phyloP scores from a whole-genome alignment of 1,139 yeast species.

The Candida neerlandica region DNA sequence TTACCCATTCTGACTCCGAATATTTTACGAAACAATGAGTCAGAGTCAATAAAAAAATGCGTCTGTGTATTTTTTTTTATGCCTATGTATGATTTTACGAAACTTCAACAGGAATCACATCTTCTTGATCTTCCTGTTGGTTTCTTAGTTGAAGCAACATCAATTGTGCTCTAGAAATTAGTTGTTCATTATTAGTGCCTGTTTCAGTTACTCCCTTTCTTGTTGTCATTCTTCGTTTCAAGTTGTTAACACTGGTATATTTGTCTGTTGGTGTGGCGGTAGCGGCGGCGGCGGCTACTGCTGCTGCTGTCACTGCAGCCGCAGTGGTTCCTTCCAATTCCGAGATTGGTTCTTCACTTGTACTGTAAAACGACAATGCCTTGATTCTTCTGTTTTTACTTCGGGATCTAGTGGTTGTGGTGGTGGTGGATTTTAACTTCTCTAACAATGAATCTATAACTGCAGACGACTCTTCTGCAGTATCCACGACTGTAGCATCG shows the following conservation, averaged over 20 bases:
- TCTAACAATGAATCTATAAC: conserved; percentile 44
- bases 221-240: conserved; percentile 42
- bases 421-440: conserved; percentile 37
- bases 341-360: conserved; percentile 15
- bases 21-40: too few relatives aligned
- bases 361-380: conserved; percentile 40
- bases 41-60: background rate
- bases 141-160: conserved; percentile 42
- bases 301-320: background rate
- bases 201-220: conserved; percentile 23
- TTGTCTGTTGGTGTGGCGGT: background rate
- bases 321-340: conserved; percentile 4
- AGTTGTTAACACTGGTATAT: conserved; percentile 34
- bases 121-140: conserved; percentile 7
- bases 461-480: conserved; percentile 24
- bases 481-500: conserved; percentile 19
- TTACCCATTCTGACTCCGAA: too few relatives aligned
- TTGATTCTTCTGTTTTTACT: conserved; percentile 32
- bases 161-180: conserved; percentile 42
- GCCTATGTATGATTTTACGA: background rate
- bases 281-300: background rate
- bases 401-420: conserved; percentile 24
- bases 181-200: conserved; percentile 25
- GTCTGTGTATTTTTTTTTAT: background rate
- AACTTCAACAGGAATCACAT: conserved; percentile 3